These are phyloP conservation scores for Trichoderma endophyticum DNA, from an alignment of 2,329 filamentous ascomycete species.

Conservation along the genomic window DNA sequence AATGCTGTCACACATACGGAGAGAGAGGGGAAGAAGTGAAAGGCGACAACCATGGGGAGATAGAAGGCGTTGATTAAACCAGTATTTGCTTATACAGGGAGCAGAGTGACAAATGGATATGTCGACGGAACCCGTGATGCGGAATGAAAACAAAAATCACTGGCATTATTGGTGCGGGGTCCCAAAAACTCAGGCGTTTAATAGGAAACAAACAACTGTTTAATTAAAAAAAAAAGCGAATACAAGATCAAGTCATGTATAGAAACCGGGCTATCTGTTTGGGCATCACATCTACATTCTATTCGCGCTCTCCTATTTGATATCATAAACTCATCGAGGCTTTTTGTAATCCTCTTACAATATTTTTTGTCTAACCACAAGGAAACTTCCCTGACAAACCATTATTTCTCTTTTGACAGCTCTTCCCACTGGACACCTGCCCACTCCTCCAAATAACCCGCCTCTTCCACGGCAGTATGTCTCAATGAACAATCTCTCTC, in stretches of 20 bases:
- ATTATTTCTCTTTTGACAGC: conserved; percentile 41
- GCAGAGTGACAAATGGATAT: conserved; percentile 25
- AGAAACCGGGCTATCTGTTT: conserved; percentile 29
- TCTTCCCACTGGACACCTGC: conserved; percentile 98
- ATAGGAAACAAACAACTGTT: conserved; percentile 29
- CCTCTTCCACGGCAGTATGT: conserved; percentile 56
- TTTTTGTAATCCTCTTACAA: neutral
- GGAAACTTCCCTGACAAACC: too few species aligned
- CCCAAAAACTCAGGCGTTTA: conserved; percentile 36
- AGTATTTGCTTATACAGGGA: conserved; percentile 23
- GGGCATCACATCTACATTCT: neutral
- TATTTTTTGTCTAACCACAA: neutral
- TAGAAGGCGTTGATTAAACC: conserved; percentile 21
- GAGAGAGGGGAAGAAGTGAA: neutral
- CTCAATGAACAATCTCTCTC: conserved; percentile 68
- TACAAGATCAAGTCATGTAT: conserved; percentile 30
- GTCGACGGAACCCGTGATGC: conserved; percentile 31
- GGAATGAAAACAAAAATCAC: conserved; percentile 18
- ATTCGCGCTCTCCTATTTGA: conserved; percentile 21
- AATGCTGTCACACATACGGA: neutral
- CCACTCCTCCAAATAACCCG: conserved; percentile 91
- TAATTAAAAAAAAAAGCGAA: conserved; percentile 32
- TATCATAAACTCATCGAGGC: conserved; percentile 7
- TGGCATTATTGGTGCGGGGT: conserved; percentile 31
- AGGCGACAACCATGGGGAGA: neutral